phyloP scores from a whole-genome alignment of 2,329 filamentous ascomycete genomes.

The Trichoderma oligosporum region DNA sequence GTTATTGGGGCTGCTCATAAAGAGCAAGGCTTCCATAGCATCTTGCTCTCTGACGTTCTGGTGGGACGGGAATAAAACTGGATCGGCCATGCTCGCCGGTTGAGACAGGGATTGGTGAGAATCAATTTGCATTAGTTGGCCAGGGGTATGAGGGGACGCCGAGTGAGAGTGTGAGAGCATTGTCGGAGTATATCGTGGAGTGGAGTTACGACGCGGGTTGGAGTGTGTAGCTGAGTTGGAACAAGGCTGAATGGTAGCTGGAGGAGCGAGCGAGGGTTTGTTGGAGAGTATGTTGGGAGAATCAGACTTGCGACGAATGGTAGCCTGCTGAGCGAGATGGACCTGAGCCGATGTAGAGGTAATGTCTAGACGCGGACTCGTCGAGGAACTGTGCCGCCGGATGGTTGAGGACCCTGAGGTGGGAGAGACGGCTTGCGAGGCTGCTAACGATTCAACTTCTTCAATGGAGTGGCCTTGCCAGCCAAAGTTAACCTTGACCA shows the following conservation, averaged over 20 bases:
- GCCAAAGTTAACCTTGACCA: slow-evolving; percentile 87
- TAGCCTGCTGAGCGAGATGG: slow-evolving; percentile 22
- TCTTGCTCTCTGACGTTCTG: slow-evolving; percentile 73
- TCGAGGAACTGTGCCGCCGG: slow-evolving; percentile 47
- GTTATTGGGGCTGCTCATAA: slow-evolving; percentile 77
- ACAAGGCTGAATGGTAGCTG: slow-evolving; percentile 53
- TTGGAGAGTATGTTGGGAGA: slow-evolving; percentile 37
- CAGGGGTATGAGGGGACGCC: slow-evolving; percentile 44
- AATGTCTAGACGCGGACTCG: slow-evolving; percentile 49
- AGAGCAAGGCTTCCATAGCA: slow-evolving; percentile 73
- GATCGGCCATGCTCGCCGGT: slow-evolving; percentile 37
- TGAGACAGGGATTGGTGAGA: slow-evolving; percentile 32
- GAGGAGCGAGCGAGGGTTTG: slow-evolving; percentile 47
- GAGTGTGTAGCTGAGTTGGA: slow-evolving; percentile 36
- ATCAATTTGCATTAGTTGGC: slow-evolving; percentile 34
- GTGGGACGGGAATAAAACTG: slow-evolving; percentile 60
- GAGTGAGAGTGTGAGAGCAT: slow-evolving; percentile 49
- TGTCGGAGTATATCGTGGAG: slow-evolving; percentile 46
- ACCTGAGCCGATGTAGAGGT: slow-evolving; percentile 34
- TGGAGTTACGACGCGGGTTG: slow-evolving; percentile 50
- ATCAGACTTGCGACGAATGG: slow-evolving; percentile 30
- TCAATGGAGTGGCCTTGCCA: slow-evolving; percentile 77
- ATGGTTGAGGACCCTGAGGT: slow-evolving; percentile 56
- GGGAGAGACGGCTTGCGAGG: slow-evolving; percentile 65
- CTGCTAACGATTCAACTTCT: slow-evolving; percentile 70